Conservation (phyloP, 257 asterid genomes). For the Parsonsia alboflavescens region DNA sequence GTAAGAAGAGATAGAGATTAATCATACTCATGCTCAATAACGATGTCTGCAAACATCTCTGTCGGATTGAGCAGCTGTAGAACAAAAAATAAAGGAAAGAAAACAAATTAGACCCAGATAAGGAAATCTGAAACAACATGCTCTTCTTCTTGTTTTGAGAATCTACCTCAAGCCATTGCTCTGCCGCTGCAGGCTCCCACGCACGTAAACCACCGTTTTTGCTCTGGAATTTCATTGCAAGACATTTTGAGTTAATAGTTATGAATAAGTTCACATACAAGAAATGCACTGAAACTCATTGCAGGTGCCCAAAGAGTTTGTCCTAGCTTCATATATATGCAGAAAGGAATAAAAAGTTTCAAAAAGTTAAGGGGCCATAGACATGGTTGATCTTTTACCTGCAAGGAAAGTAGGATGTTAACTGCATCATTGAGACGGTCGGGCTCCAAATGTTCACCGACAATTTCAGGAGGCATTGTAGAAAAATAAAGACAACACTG, state of each 20-base stretch:
- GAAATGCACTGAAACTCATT: no score
- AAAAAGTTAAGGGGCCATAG: not conserved
- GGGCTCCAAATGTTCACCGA: conserved; percentile 67
- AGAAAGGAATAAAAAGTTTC: not conserved
- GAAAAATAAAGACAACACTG: conserved; percentile 84
- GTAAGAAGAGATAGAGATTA: no score
- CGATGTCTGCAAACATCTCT: no score
- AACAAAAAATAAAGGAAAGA: no score
- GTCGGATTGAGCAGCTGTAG: no score
- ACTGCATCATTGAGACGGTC: conserved; percentile 65
- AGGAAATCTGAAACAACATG: not conserved
- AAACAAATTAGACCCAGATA: no score
- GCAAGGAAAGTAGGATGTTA: conserved; percentile 60
- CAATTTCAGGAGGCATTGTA: conserved; percentile 68
- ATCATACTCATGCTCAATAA: no score
- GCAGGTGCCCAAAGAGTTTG: no score
- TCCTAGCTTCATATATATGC: no score
- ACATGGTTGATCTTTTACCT: conserved; percentile 35
- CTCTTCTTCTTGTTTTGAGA: not conserved
- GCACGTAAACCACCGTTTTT: conserved; percentile 86
- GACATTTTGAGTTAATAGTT: not conserved
- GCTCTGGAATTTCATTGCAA: conserved; percentile 41
- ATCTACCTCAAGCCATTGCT: conserved; percentile 73
- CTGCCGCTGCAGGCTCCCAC: conserved; percentile 95
- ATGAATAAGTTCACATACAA: no score